Evolutionary conservation across 352 stramenopile genomes (phyloP), one percentile per base, ranked within the genome.

Genomic region (Blastocystis sp.): DNA sequence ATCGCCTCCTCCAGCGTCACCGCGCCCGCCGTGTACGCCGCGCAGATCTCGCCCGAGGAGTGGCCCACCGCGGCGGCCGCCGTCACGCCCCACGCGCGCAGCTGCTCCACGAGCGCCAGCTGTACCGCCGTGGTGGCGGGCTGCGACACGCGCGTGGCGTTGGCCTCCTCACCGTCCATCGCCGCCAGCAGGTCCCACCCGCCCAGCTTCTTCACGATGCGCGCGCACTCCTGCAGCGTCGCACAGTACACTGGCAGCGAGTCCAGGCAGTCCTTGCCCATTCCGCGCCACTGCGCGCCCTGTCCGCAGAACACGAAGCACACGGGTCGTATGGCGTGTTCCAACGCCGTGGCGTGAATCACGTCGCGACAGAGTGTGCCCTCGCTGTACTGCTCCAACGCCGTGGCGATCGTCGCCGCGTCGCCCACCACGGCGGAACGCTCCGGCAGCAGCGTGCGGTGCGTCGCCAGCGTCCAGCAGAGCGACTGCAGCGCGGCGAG

Each of bases 1-100:
- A 89, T 87, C n/a, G 82, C 82, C 42, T 89, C 82, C 70, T 89
- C 76, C 14, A 87, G 64, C 19, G 70, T 87, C 4, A 89, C 57
- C 34, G 82, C 68, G 62, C 74, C 74, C 24, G 82, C 82, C 38
- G 68, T 59, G 48, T 89, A 89, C 3, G 82, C 82, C 42, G 82
- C 82, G 34, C n/a, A 48, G 21, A 89, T 89, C 38, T 89, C 82
- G 38, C 82, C 82, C 2, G 62, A 79, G 28, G 66, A 87, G 59
- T 89, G 82, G 0, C 82, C 82, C 4, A 81, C 59, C 2, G 54
- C 70, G 21, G 82, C 82, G 34, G 66, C n/a, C 9, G 70, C 38
- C 17, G 21, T 64, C n/a, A 89, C 24, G 34, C 68, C 68, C 68
- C 68, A 89, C 1, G 69, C 62, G 1, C 17, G 9, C 52, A 89